phyloP scores from a whole-genome alignment of 768 basidiomycete species.

The Serendipita sp. region DNA sequence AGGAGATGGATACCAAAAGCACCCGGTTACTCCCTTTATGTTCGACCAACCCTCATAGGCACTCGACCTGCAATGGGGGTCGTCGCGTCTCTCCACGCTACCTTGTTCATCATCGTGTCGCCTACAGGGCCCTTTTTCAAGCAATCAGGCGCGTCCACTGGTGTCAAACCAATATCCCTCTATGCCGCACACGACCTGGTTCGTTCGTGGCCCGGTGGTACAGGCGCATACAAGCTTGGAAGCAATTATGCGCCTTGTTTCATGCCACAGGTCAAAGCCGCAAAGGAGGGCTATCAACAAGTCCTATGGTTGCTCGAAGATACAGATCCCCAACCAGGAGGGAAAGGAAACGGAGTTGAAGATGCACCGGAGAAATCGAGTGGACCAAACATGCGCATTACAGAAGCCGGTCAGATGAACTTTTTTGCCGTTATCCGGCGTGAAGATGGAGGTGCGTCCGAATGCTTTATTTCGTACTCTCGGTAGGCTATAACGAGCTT shows the following conservation, averaged over 20 bases:
- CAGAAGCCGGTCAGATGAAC: constrained; percentile 67
- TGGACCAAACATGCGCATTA: constrained; percentile 23
- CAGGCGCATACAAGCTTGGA: constrained; percentile 44
- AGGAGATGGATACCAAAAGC: constrained; percentile 68
- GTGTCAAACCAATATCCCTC: constrained; percentile 37
- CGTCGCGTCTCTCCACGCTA: constrained; percentile 57
- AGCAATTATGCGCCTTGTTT: constrained; percentile 49
- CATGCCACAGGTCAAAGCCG: constrained; percentile 48
- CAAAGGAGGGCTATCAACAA: constrained; percentile 54
- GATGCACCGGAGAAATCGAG: neutral
- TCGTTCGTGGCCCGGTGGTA: constrained; percentile 77
- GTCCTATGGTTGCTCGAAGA: constrained; percentile 65
- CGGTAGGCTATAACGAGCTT: neutral
- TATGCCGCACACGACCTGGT: constrained; percentile 64
- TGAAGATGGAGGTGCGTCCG: constrained; percentile 36
- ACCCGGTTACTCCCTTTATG: constrained; percentile 68
- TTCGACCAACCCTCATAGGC: constrained; percentile 61
- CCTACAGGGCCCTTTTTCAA: constrained; percentile 41
- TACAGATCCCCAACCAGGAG: constrained; percentile 17
- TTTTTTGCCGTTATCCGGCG: constrained; percentile 50
- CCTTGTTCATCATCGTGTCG: constrained; percentile 71
- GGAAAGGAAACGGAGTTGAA: constrained; percentile 23
- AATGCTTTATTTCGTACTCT: neutral
- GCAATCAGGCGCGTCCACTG: constrained; percentile 17
- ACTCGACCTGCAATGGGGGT: constrained; percentile 29